phyloP scores from a whole-genome alignment of 441 rosid species.

The Syzygium syzygioides region DNA sequence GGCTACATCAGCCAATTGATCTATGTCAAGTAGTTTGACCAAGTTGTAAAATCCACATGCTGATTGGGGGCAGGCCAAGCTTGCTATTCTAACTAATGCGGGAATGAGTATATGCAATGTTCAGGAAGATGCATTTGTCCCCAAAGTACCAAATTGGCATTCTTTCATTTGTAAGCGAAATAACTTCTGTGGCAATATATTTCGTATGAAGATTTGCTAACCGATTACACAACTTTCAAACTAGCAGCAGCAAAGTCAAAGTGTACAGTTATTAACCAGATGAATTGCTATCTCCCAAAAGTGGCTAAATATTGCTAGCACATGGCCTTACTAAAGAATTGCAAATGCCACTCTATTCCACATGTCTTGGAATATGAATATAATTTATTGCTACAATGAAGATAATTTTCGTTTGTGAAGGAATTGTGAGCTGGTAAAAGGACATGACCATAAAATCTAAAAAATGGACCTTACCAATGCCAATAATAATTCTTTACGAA shows the following conservation, averaged over 20 bases:
- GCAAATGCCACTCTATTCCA: not conserved
- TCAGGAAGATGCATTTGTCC: not conserved
- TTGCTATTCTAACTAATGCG: not conserved
- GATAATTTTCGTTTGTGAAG: not conserved
- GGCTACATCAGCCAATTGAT: not conserved
- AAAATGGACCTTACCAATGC: slow-evolving; percentile 7
- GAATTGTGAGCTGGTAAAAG: not conserved
- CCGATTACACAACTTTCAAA: not conserved
- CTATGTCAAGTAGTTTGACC: not conserved
- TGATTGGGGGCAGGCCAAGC: not conserved
- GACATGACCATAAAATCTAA: not conserved
- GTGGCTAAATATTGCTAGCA: too few species aligned
- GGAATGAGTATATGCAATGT: not conserved
- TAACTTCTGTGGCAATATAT: not conserved
- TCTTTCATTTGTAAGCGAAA: not conserved
- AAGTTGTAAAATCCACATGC: not conserved
- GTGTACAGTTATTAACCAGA: not conserved
- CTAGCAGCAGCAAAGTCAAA: not conserved
- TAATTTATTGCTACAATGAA: not conserved
- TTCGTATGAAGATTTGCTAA: not conserved
- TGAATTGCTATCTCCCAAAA: not conserved
- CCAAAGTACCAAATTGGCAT: not conserved
- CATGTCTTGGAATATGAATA: not conserved
- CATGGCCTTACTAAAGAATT: too few species aligned
- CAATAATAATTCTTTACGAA: slow-evolving; percentile 1